Base-by-base conservation (phyloP, 352 stramenopile genomes). In the Plasmopara muralis region DNA sequence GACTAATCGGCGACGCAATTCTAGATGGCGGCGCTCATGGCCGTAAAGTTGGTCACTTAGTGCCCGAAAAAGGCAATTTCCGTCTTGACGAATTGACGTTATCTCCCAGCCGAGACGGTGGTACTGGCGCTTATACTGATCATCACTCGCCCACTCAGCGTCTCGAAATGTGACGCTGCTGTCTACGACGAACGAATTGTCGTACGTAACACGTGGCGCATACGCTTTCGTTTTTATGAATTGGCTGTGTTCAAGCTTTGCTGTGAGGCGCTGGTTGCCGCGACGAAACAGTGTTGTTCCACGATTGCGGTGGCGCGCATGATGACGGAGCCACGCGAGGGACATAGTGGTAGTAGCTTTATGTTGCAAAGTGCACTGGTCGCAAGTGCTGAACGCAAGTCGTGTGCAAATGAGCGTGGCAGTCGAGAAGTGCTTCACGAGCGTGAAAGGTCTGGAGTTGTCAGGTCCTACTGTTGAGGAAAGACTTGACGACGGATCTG, bases 1-100 rank as follows among this genome's bases (percentile, higher is more conserved):
- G 15, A 80, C 66, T 12, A 84, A 45, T 5, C 70, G 70, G 5
- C 57, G 58, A n/a, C 73, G 73, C 16, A 84, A 48, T 47, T 82
- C 71, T 16, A 64, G 44, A 55, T 84, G 70, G 20, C 64, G 66
- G 9, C 51, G 47, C 46, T 82, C 68, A 33, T 65, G 63, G 30
- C 61, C 66, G 53, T 80, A 84, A 50, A 84, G 68, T 54, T 84
- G 73, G 34, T 84, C 70, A 43, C 73, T 84, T n/a, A 84, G 62
- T 10, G 70, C 66, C 37, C 73, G 70, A 50, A 84, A 84, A 49
- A 84, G 62, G 53, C 73, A 82, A 44, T 80, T 84, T 56, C 73
- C 73, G 39, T 84, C 73, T 31, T 74, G 68, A 20, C 61, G 56
- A 35, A 70, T 79, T 18, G 43, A 9, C 6, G 57, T 52, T 30